Percentiles rank a stretch among this genome's conserved stretches.
These are phyloP conservation scores for Jamesozyma hellenica DNA, from an alignment of 805 yeast species.

Conservation along the genomic window DNA sequence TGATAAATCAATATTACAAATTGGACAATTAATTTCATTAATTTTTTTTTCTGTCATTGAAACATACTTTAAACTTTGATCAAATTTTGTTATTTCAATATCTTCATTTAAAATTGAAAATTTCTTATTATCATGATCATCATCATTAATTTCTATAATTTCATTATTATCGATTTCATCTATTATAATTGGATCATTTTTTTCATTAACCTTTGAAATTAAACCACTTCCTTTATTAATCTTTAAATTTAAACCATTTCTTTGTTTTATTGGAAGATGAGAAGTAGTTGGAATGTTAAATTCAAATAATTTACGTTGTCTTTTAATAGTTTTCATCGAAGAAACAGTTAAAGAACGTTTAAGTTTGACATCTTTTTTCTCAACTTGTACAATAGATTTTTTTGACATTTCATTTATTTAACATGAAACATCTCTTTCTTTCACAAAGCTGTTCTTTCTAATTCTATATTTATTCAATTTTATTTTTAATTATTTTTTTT, in stretches of 20 bases:
- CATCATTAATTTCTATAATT: not conserved
- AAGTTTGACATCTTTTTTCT: not conserved
- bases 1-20: conserved; percentile 37
- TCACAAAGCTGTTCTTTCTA: too few species aligned
- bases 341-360: not conserved
- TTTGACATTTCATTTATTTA: conserved; percentile 3
- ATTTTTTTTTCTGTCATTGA: too few species aligned
- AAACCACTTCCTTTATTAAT: conserved; percentile 9
- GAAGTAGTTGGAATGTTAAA: conserved; percentile 19
- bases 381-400: conserved; percentile 12
- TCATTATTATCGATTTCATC: not conserved
- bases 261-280: conserved; percentile 4
- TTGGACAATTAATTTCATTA: conserved; percentile 50
- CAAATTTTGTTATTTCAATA: too few species aligned
- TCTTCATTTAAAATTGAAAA: not conserved
- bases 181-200: too few species aligned
- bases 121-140: too few species aligned
- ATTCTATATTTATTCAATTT: too few species aligned
- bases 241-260: conserved; percentile 8
- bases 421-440: too few species aligned
- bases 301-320: conserved; percentile 20
- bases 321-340: too few species aligned
- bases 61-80: too few species aligned
- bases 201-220: conserved; percentile 7
- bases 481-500: too few species aligned